phyloP scores from a whole-genome alignment of 2,329 filamentous ascomycete genomes.

The Trematosphaeria pertusa region DNA sequence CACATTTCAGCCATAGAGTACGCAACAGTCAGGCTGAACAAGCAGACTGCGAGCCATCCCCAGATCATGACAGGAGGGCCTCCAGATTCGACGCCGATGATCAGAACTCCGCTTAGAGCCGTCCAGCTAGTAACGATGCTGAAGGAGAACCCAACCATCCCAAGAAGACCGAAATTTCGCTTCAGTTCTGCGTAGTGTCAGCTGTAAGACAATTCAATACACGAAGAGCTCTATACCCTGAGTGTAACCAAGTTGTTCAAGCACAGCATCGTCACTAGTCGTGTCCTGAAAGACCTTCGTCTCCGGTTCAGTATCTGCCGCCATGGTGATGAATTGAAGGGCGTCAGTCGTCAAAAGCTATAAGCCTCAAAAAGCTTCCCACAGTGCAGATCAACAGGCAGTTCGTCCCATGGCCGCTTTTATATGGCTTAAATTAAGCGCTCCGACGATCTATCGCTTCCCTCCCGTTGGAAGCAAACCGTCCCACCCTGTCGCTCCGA shows the following conservation, averaged over 20 bases:
- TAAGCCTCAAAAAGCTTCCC: neutral
- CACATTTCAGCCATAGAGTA: constrained; percentile 67
- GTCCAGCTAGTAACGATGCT: constrained; percentile 66
- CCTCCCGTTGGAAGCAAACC: neutral
- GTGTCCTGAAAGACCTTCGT: constrained; percentile 31
- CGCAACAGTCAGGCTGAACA: constrained; percentile 60
- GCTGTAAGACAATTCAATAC: neutral
- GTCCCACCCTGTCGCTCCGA: neutral
- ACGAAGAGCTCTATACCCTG: constrained; percentile 35
- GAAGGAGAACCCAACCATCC: constrained; percentile 67
- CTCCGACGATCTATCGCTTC: neutral
- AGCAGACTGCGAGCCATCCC: constrained; percentile 62
- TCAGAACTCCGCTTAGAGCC: constrained; percentile 62
- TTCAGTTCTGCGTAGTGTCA: constrained; percentile 57
- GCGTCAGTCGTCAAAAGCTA: neutral
- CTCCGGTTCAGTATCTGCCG: constrained; percentile 17
- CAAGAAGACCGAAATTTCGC: constrained; percentile 61
- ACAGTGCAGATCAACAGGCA: too few relatives aligned
- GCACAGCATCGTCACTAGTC: constrained; percentile 47
- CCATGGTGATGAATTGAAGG: too few relatives aligned
- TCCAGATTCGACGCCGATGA: constrained; percentile 62
- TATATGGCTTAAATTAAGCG: neutral
- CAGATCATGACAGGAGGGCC: constrained; percentile 67
- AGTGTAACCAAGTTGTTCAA: constrained; percentile 51
- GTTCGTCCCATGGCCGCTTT: neutral